Evolutionary conservation across 2,329 filamentous ascomycete genomes (phyloP), one percentile per base, ranked within the genome.

Genomic region (Ceratocystis colombiana): DNA sequence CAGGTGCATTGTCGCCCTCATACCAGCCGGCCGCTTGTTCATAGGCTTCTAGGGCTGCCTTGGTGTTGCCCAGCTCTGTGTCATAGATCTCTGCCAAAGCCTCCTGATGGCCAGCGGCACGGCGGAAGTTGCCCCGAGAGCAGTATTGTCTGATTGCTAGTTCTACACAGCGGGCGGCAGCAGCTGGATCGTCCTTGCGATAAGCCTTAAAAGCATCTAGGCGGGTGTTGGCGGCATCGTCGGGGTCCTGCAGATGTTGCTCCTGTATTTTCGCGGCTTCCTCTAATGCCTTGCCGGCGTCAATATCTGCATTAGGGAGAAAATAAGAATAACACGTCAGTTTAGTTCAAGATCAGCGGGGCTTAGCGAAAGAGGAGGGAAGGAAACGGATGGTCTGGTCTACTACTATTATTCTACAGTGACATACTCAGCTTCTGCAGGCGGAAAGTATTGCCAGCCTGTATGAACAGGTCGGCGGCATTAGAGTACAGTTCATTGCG

Each of bases 141-240:
- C 90, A 93, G 77, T 96, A 97, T 75, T 94, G 89, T 67, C 85
- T 80, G 74, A 97, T 90, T 50, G 91, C 88, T 70, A 86, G 79
- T 70, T 90, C 84, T 66, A 96, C 79, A 73, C 89, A 91, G 69
- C 89, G 81, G 55, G 88, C 89, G 17, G 92, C 93, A 72, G 93
- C 88, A 73, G 90, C 82, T 22, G 91, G 91, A 72, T 89, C 86
- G 64, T 88, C 86, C 77, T 91, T 95, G 72, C 88, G 84, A 79
- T 96, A 97, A 68, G 90, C 88, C 80, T 97, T 96, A 83, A 92
- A 97, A 64, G 94, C 94, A 75, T 97, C 92, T 72, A 88, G 84
- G 68, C 91, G 79, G 61, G 88, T 88, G 77, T 96, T 95, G 70
- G 93, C 92, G 61, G 91, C 90, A 74, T 97, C 94, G 74, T 96